Percentiles rank a stretch among this genome's conserved stretches.
phyloP scores from a whole-genome alignment of 2,329 filamentous ascomycete species.

The Aspergillus bombycis region DNA sequence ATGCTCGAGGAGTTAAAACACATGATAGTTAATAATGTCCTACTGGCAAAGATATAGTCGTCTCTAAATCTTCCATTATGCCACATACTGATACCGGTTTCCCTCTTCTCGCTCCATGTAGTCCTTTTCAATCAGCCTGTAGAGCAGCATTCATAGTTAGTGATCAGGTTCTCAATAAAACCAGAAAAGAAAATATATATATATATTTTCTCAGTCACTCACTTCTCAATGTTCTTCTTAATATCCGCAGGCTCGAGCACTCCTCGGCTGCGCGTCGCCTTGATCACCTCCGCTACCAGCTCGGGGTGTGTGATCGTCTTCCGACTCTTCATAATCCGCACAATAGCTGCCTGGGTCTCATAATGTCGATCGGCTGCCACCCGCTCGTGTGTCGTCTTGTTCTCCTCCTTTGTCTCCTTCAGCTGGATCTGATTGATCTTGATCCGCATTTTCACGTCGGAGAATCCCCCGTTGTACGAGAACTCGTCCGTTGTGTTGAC shows the following conservation, averaged over 20 bases:
- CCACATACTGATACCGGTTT: conserved; percentile 70
- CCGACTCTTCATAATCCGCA: conserved; percentile 93
- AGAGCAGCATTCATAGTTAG: not conserved
- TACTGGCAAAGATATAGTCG: conserved; percentile 1
- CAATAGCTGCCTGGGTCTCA: conserved; percentile 95
- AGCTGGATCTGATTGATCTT: conserved; percentile 99
- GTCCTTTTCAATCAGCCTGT: conserved; percentile 85
- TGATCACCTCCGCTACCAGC: conserved; percentile 88
- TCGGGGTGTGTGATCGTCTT: conserved; percentile 87
- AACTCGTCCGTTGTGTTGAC: conserved; percentile 81
- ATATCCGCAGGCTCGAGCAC: conserved; percentile 85
- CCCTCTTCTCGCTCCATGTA: conserved; percentile 80
- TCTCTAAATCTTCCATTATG: conserved; percentile 45
- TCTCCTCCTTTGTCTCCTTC: conserved; percentile 93
- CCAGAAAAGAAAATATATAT: not conserved
- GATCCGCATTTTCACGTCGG: conserved; percentile 80
- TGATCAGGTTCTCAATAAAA: not conserved
- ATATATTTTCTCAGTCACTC: conserved; percentile 43
- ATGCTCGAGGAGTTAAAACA: not conserved
- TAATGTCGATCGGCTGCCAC: conserved; percentile 89
- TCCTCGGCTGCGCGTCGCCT: conserved; percentile 82
- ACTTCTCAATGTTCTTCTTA: conserved; percentile 97
- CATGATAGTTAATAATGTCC: not conserved
- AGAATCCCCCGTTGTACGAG: conserved; percentile 75
- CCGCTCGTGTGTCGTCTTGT: conserved; percentile 88